Evolutionary conservation across 2,329 filamentous ascomycete species (phyloP).

Genomic region (Sarocladiaceae sp.): DNA sequence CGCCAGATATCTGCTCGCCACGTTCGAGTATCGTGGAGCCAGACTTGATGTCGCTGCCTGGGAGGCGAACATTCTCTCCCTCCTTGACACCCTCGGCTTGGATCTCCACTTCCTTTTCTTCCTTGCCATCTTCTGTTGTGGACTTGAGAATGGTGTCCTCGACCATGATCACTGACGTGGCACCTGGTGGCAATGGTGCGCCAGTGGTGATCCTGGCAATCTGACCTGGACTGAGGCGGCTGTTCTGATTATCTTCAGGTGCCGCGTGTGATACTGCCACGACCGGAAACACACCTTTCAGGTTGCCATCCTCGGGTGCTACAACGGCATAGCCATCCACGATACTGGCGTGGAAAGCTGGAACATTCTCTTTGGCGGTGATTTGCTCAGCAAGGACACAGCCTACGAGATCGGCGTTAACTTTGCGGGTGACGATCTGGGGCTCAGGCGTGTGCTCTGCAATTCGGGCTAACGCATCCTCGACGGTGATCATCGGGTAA

Average conservation of each 20-base stretch:
- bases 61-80: slow-evolving; percentile 84
- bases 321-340: slow-evolving; percentile 94
- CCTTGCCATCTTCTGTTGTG: slow-evolving; percentile 69
- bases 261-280: slow-evolving; percentile 81
- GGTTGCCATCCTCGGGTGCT: slow-evolving; percentile 52
- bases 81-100: slow-evolving; percentile 66
- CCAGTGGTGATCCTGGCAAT: slow-evolving; percentile 92
- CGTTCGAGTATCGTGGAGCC: slow-evolving; percentile 65
- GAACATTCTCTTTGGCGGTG: slow-evolving; percentile 72
- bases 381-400: slow-evolving; percentile 80
- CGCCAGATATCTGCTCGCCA: slow-evolving; percentile 76
- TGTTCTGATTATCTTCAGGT: slow-evolving; percentile 54
- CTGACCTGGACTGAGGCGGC: slow-evolving; percentile 57
- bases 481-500: slow-evolving; percentile 84
- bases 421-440: slow-evolving; percentile 47
- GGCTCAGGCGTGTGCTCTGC: slow-evolving; percentile 64
- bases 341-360: slow-evolving; percentile 90
- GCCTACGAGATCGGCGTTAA: slow-evolving; percentile 63
- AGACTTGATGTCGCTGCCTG: slow-evolving; percentile 77
- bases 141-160: slow-evolving; percentile 79
- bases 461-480: slow-evolving; percentile 71
- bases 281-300: slow-evolving; percentile 80
- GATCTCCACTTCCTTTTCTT: slow-evolving; percentile 86
- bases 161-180: slow-evolving; percentile 85
- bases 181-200: slow-evolving; percentile 79